These are phyloP conservation scores for Microbotryomycetes sp. DNA, from an alignment of 1,284 basidiomycete genomes.

Conservation along the genomic window DNA sequence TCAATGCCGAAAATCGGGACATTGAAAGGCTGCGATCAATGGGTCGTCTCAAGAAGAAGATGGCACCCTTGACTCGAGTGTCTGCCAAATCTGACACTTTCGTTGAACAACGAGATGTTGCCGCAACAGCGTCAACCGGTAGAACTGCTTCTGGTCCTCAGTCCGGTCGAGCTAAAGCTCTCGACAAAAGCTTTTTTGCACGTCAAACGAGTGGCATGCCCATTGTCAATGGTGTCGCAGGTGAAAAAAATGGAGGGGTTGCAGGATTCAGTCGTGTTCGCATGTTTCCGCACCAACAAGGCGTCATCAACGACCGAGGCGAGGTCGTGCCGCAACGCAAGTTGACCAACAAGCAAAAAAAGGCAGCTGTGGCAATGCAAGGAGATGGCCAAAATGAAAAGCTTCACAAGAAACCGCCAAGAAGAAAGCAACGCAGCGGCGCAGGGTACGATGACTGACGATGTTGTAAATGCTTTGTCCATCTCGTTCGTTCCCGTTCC, in stretches of 20 bases:
- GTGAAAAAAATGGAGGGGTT: conserved; percentile 48
- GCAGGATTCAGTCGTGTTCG: conserved; percentile 56
- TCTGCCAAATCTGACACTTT: conserved; percentile 75
- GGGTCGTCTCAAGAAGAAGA: conserved; percentile 57
- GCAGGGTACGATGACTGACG: conserved; percentile 71
- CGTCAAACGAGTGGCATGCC: conserved; percentile 25
- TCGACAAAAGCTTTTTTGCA: conserved; percentile 82
- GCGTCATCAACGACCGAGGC: conserved; percentile 67
- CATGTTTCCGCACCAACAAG: conserved; percentile 68
- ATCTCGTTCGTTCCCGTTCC: not conserved
- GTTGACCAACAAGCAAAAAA: conserved; percentile 5
- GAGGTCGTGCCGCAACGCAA: conserved; percentile 46
- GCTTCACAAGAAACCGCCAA: conserved; percentile 80
- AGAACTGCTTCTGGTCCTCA: conserved; percentile 9
- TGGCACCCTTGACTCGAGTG: conserved; percentile 76
- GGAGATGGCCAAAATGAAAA: conserved; percentile 52
- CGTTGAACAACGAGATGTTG: conserved; percentile 43
- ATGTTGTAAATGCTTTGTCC: conserved; percentile 35
- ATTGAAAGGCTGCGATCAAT: conserved; percentile 50
- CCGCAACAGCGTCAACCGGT: conserved; percentile 31
- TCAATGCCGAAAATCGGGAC: conserved; percentile 69
- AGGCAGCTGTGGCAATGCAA: conserved; percentile 45
- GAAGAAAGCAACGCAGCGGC: conserved; percentile 80
- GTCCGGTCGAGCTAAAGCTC: conserved; percentile 41
- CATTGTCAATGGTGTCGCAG: conserved; percentile 24